Evolutionary conservation across 805 yeast species (phyloP).

Genomic region (Suhomyces vadensis): DNA sequence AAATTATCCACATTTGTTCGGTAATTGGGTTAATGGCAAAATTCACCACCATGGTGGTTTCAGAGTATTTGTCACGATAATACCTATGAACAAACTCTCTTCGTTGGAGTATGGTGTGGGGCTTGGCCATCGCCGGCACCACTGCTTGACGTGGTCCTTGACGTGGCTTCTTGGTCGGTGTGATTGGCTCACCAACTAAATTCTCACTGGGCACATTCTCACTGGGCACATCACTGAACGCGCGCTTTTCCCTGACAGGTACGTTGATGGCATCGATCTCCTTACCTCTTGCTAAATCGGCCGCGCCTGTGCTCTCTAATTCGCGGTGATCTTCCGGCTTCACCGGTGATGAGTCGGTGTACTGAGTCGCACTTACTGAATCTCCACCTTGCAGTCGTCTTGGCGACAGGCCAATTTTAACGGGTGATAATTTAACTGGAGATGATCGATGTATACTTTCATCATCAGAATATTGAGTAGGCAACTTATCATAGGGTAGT

Average conservation of each 20-base stretch:
- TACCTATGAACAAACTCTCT: slow-evolving; percentile 29
- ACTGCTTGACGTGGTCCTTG: background rate
- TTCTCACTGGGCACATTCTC: too few relatives aligned
- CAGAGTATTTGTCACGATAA: slow-evolving; percentile 21
- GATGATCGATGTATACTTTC: slow-evolving; percentile 14
- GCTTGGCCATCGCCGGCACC: background rate
- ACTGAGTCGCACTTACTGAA: slow-evolving; percentile 2
- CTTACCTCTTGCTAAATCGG: background rate
- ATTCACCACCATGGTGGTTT: slow-evolving; percentile 24
- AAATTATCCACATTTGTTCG: slow-evolving; percentile 35
- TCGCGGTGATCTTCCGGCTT: slow-evolving; percentile 1
- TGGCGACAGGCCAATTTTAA: slow-evolving; percentile 6
- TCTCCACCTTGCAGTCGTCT: background rate
- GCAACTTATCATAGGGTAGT: slow-evolving; percentile 20
- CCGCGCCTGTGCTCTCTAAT: background rate
- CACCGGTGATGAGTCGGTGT: slow-evolving; percentile 3
- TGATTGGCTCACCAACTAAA: background rate
- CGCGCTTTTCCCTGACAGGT: background rate
- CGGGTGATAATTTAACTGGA: slow-evolving; percentile 14
- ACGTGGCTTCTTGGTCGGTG: slow-evolving; percentile 1
- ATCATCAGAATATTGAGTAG: slow-evolving; percentile 30
- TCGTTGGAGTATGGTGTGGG: slow-evolving; percentile 33
- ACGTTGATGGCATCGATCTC: background rate
- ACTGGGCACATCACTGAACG: too few relatives aligned
- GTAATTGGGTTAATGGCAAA: slow-evolving; percentile 36